Conservation (phyloP, 2,329 filamentous ascomycete genomes). For the Fusarium bactridioides region DNA sequence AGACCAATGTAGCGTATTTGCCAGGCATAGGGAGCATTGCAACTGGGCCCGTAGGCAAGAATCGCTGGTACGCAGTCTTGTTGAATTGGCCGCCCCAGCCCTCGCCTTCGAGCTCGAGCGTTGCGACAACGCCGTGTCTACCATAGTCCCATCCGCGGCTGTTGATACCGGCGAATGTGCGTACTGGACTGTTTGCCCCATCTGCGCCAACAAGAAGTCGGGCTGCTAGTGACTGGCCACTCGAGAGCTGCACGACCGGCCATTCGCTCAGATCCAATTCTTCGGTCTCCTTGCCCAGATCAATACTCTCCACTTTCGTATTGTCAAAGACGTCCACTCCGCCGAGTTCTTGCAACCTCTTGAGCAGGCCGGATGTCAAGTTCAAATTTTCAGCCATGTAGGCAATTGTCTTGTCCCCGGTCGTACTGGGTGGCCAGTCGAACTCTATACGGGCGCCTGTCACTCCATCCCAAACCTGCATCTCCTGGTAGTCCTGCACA, state of each 20-base stretch:
- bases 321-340: slow-evolving; percentile 76
- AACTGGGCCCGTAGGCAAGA: slow-evolving; percentile 89
- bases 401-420: slow-evolving; percentile 73
- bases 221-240: slow-evolving; percentile 74
- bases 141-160: slow-evolving; percentile 93
- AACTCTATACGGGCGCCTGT: slow-evolving; percentile 89
- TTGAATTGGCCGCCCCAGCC: slow-evolving; percentile 61
- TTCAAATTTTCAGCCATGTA: slow-evolving; percentile 98
- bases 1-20: slow-evolving; percentile 85
- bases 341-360: slow-evolving; percentile 73
- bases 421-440: slow-evolving; percentile 68
- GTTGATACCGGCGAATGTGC: slow-evolving; percentile 85
- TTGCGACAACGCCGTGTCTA: slow-evolving; percentile 90
- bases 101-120: slow-evolving; percentile 73
- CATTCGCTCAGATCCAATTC: slow-evolving; percentile 82
- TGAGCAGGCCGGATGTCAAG: slow-evolving; percentile 79
- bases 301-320: slow-evolving; percentile 81
- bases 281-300: slow-evolving; percentile 73
- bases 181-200: slow-evolving; percentile 92
- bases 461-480: slow-evolving; percentile 98
- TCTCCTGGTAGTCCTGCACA: slow-evolving; percentile 89
- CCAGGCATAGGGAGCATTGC: slow-evolving; percentile 91
- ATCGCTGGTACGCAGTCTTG: slow-evolving; percentile 92
- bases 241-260: slow-evolving; percentile 81
- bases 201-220: slow-evolving; percentile 91